Percentiles rank a stretch among this genome's conserved stretches.
phyloP scores from a whole-genome alignment of 1,284 basidiomycete species.

The Irpex sp. region DNA sequence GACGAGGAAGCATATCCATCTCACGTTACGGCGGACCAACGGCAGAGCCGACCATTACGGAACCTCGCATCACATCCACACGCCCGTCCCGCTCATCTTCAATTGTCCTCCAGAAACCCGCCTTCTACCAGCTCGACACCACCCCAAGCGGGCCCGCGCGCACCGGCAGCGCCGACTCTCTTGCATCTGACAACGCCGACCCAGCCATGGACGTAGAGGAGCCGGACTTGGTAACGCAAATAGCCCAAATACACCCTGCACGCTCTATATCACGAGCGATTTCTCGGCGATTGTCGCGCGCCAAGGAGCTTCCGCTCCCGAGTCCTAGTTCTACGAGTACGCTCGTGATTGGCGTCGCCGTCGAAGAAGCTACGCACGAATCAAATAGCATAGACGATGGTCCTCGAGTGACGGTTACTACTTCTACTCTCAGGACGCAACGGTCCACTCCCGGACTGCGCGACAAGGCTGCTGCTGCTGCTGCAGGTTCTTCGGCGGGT shows the following conservation, averaged over 20 bases:
- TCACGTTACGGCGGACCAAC: slow-evolving; percentile 41
- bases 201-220: slow-evolving; percentile 34
- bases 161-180: slow-evolving; percentile 48
- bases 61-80: slow-evolving; percentile 6
- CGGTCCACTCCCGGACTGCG: slow-evolving; percentile 36
- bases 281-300: slow-evolving; percentile 49
- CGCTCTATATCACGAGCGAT: slow-evolving; percentile 49
- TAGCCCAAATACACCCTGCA: slow-evolving; percentile 47
- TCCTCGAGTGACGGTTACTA: slow-evolving; percentile 17
- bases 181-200: slow-evolving; percentile 39
- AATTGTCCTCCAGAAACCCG: slow-evolving; percentile 14
- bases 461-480: slow-evolving; percentile 19
- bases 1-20: slow-evolving; percentile 46
- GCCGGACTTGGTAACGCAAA: slow-evolving; percentile 49
- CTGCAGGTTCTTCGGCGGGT: slow-evolving; percentile 16
- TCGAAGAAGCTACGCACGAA: slow-evolving; percentile 52
- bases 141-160: slow-evolving; percentile 17
- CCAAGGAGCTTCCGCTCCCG: slow-evolving; percentile 31
- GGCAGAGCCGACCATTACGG: background rate
- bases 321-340: slow-evolving; percentile 22
- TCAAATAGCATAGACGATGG: slow-evolving; percentile 25
- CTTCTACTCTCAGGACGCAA: slow-evolving; percentile 30
- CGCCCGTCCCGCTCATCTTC: slow-evolving; percentile 17
- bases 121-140: slow-evolving; percentile 36
- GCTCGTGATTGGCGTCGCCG: slow-evolving; percentile 53